phyloP scores from a whole-genome alignment of 2,329 filamentous ascomycete genomes.

The Neopestalotiopsis sp. region DNA sequence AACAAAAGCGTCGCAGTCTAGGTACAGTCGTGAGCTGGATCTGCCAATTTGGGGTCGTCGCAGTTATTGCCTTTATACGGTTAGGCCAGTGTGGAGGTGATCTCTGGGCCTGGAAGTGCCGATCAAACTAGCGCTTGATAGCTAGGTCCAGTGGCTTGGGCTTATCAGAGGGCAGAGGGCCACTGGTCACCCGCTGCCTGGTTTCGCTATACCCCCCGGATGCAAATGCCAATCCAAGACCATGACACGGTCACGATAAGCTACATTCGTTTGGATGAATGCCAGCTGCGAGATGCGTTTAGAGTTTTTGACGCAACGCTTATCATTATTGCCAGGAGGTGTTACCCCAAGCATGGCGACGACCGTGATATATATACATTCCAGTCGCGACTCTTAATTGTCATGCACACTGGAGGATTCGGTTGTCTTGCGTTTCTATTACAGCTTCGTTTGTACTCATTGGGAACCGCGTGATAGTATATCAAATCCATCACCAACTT shows the following conservation, averaged over 20 bases:
- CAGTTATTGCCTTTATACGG: constrained; percentile 8
- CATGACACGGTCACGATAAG: not conserved
- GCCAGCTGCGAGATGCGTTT: not conserved
- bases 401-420: not conserved
- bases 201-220: not conserved
- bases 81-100: not conserved
- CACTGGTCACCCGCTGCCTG: not conserved
- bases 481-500: not conserved
- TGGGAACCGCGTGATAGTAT: too few species aligned
- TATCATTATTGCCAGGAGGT: not conserved
- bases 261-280: not conserved
- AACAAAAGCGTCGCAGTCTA: not conserved
- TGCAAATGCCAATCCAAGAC: not conserved
- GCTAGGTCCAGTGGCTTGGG: not conserved
- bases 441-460: too few species aligned
- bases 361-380: constrained; percentile 1
- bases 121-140: not conserved
- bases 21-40: not conserved
- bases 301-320: not conserved
- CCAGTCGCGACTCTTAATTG: not conserved
- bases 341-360: not conserved
- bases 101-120: not conserved
- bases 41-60: not conserved
- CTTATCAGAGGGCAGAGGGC: not conserved
- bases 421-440: not conserved